Evolutionary conservation across 108 stramenopile species (phyloP), one percentile per base, ranked within the genome.

Genomic region (Cyclostephanos tholiformis): DNA sequence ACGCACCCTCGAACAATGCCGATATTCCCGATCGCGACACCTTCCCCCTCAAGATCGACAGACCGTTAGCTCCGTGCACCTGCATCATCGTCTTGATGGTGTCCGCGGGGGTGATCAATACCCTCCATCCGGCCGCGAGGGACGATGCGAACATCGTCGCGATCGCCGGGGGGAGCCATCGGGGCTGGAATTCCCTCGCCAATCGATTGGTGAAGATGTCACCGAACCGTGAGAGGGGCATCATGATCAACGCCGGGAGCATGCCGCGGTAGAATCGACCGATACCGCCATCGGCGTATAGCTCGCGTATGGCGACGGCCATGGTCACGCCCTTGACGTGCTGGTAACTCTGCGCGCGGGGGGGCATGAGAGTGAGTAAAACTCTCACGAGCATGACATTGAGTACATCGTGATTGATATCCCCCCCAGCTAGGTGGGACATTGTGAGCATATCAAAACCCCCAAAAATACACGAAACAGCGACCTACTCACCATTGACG

Each of bases 61-160:
- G 48, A 4, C 93, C 95, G 38, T 86, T 64, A 38, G 83, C 82
- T 17, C 96, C 96, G 68, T 88, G 83, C 14, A 96, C 93, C 75
- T 95, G 94, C 86, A 92, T 79, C 59, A 80, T 91, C 25, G 93
- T 95, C 73, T 97, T 97, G 16, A 89, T 36, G 12, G 94, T 95
- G 67, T 97, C 96, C 23, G 95, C 67, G 8, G 95, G 95, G 68
- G 87, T 88, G 41, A 96, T 86, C 65, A 89, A 65, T 60, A 95
- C 87, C 55, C 94, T 80, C 86, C 89, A 97, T 16, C 60, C 65
- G 0, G 91, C 90, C 17, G 96, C 94, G 12, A 87, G 61, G 10
- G 72, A 67, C 14, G 89, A 91, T 13, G 91, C 96, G 79, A 85
- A 41, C 88, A 91, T 74, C 39, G 92, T 80, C 63, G 82, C 71